Evolutionary conservation across 169 alveolate genomes (phyloP).

Genomic region (Plasmodium yoelii): DNA sequence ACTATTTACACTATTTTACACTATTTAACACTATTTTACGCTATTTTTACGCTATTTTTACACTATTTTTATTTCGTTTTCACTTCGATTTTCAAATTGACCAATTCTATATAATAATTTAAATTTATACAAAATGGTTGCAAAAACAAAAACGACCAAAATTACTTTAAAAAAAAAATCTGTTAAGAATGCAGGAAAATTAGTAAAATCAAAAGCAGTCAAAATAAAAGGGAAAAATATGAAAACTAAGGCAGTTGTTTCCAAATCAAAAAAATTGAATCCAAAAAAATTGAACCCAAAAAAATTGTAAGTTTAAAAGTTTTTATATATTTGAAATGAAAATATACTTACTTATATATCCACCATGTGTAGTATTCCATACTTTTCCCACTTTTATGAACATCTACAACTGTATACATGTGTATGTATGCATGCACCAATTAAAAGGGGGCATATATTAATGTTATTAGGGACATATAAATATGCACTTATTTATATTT

Average conservation of each 20-base stretch:
- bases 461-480: neutral
- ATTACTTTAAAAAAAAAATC: slow-evolving; percentile 16
- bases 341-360: too few species aligned
- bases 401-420: too few species aligned
- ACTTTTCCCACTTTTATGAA: too few species aligned
- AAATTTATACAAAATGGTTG: slow-evolving; percentile 59
- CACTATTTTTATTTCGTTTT: neutral
- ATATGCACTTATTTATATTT: neutral
- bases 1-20: too few species aligned
- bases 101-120: slow-evolving; percentile 1
- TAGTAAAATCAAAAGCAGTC: neutral
- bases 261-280: slow-evolving; percentile 14
- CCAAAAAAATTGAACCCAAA: slow-evolving; percentile 56
- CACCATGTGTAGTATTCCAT: too few species aligned
- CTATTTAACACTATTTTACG: too few species aligned
- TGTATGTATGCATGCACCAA: neutral
- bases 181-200: slow-evolving; percentile 26
- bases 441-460: neutral
- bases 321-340: neutral
- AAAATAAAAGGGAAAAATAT: slow-evolving; percentile 13
- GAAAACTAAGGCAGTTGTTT: slow-evolving; percentile 7
- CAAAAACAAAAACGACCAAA: slow-evolving; percentile 30
- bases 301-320: slow-evolving; percentile 21
- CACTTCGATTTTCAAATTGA: slow-evolving; percentile 1
- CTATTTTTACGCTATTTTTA: too few species aligned